A percentile compares a stretch with the other conserved stretches of the same genome.
Conservation (phyloP, 2,329 filamentous ascomycete species). For the Alternaria sp. region DNA sequence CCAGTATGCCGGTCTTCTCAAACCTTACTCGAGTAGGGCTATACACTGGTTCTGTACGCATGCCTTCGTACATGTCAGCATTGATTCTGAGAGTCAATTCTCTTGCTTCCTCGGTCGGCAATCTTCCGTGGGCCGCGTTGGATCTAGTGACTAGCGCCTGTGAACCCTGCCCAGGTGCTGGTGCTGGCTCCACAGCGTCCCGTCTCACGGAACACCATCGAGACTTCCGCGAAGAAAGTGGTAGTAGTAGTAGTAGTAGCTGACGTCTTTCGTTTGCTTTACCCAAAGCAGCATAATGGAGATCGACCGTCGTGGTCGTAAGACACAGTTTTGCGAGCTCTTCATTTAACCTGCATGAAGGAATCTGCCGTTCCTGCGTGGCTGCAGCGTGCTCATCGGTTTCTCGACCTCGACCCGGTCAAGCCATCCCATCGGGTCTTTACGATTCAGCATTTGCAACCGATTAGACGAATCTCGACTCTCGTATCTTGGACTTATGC, state of each 20-base stretch:
- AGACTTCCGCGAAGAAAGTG: neutral
- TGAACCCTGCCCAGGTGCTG: neutral
- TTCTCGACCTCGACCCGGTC: neutral
- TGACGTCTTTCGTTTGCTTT: neutral
- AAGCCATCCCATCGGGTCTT: neutral
- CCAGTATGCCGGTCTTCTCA: neutral
- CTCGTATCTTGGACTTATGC: neutral
- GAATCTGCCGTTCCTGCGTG: neutral
- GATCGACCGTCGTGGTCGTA: neutral
- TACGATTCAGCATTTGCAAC: neutral
- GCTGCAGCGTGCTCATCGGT: neutral
- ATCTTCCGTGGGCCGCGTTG: neutral
- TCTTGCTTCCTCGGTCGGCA: neutral
- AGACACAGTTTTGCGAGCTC: neutral
- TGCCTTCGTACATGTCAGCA: neutral
- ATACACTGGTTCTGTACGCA: neutral
- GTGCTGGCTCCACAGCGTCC: neutral
- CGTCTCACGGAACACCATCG: neutral
- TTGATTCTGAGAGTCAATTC: neutral
- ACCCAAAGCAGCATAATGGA: neutral
- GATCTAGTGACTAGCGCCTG: neutral
- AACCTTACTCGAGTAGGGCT: neutral
- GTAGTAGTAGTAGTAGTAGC: neutral
- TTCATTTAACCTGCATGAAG: neutral
- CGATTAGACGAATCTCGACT: neutral